A percentile compares a stretch with the other conserved stretches of the same genome.
These are phyloP conservation scores for Blastocystis sp. DNA, from an alignment of 352 stramenopile genomes.

Conservation along the genomic window DNA sequence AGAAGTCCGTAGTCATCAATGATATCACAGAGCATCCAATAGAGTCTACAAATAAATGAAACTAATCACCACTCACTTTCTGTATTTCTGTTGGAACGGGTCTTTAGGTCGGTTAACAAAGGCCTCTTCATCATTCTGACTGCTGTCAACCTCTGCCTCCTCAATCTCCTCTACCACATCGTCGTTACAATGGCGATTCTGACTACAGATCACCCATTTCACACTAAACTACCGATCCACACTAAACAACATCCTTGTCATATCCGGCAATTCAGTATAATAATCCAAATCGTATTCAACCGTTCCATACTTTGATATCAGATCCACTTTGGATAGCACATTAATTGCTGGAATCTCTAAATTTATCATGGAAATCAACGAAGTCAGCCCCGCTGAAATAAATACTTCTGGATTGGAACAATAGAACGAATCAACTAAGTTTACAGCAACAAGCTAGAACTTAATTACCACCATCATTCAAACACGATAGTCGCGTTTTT, in stretches of 20 bases:
- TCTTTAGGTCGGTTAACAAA: constrained; percentile 28
- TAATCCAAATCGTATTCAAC: constrained; percentile 73
- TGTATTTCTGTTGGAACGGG: constrained; percentile 40
- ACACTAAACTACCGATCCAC: background rate
- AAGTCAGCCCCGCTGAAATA: constrained; percentile 90
- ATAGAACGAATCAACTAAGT: constrained; percentile 89
- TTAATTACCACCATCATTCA: background rate
- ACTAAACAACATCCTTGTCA: constrained; percentile 17
- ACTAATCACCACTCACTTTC: background rate
- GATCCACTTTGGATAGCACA: constrained; percentile 96
- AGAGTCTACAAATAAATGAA: background rate
- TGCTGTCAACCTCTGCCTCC: background rate
- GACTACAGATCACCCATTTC: background rate
- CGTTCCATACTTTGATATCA: constrained; percentile 86
- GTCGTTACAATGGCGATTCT: background rate
- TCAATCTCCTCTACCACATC: too few species aligned
- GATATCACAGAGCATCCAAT: constrained; percentile 66
- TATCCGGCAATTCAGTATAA: constrained; percentile 52
- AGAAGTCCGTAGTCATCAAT: constrained; percentile 59
- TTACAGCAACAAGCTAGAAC: constrained; percentile 82
- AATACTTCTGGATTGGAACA: constrained; percentile 92
- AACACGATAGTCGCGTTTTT: constrained; percentile 36
- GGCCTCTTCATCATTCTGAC: constrained; percentile 42
- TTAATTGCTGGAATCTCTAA: constrained; percentile 97
- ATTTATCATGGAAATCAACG: constrained; percentile 91